phyloP scores from a whole-genome alignment of 495 filamentous ascomycete species.

The Aspergillus kassunensis region DNA sequence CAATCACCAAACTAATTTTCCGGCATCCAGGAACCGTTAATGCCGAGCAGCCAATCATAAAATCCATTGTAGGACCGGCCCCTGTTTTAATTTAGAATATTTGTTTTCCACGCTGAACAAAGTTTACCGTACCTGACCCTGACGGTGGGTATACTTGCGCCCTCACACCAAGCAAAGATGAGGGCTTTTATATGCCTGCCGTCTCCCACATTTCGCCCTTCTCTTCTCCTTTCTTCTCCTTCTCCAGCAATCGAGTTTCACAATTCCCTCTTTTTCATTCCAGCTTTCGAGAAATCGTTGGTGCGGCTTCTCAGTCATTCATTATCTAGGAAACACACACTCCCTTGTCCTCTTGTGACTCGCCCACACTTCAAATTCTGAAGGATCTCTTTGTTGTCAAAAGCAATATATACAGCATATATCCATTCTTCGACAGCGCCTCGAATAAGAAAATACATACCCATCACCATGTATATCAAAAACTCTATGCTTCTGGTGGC shows the following conservation, averaged over 20 bases:
- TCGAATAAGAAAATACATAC: constrained; percentile 3
- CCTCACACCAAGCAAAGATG: neutral
- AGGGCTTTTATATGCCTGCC: constrained; percentile 1
- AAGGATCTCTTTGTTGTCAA: constrained; percentile 5
- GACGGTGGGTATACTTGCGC: neutral
- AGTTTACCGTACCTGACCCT: constrained; percentile 4
- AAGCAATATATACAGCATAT: neutral
- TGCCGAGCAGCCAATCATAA: neutral
- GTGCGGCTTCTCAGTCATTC: constrained; percentile 30
- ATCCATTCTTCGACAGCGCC: neutral
- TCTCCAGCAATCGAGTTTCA: too few species aligned
- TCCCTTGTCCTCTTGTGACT: constrained; percentile 15
- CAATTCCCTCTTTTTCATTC: constrained; percentile 26
- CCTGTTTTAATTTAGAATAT: constrained; percentile 18
- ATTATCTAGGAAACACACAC: constrained; percentile 16
- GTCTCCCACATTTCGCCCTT: constrained; percentile 17
- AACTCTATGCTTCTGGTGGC: constrained; percentile 37
- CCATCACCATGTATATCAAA: constrained; percentile 39
- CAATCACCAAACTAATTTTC: constrained; percentile 6
- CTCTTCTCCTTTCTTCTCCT: constrained; percentile 16
- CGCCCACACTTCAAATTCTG: neutral
- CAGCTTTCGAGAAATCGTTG: constrained; percentile 17
- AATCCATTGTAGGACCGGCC: constrained; percentile 6
- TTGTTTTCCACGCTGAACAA: constrained; percentile 1
- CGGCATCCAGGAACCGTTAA: constrained; percentile 17